Percentiles rank a stretch among this genome's conserved stretches.
Conservation (phyloP, 805 yeast species). For the Yamadazyma nakazawae region DNA sequence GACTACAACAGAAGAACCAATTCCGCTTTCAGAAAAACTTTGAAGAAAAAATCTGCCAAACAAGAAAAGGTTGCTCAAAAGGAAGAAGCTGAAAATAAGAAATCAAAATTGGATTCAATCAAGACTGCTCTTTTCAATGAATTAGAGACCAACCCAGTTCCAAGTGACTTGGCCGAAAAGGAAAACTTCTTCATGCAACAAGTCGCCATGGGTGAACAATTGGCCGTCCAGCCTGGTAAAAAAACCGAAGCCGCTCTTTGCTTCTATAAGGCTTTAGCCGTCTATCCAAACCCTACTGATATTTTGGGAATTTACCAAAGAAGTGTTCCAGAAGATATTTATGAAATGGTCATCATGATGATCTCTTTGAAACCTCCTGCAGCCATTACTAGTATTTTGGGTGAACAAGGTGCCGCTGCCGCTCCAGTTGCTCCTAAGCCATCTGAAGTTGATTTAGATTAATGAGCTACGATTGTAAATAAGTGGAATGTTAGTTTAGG, state of each 20-base stretch:
- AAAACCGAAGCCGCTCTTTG: slow-evolving; percentile 82
- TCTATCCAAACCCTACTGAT: slow-evolving; percentile 93
- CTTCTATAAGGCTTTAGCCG: slow-evolving; percentile 89
- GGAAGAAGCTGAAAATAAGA: slow-evolving; percentile 55
- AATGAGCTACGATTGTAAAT: neutral
- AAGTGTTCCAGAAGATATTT: slow-evolving; percentile 75
- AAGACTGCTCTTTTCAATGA: slow-evolving; percentile 62
- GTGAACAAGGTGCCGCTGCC: slow-evolving; percentile 29
- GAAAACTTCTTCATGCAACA: slow-evolving; percentile 80
- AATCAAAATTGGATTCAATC: slow-evolving; percentile 57
- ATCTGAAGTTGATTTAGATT: slow-evolving; percentile 30
- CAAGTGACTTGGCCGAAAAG: slow-evolving; percentile 62
- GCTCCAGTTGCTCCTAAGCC: slow-evolving; percentile 16
- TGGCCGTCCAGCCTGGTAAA: slow-evolving; percentile 60
- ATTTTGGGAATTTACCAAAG: slow-evolving; percentile 86
- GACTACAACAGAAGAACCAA: slow-evolving; percentile 88
- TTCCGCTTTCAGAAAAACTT: slow-evolving; percentile 72
- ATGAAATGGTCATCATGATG: slow-evolving; percentile 83
- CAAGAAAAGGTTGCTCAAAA: slow-evolving; percentile 57
- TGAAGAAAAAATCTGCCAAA: slow-evolving; percentile 60
- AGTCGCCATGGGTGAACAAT: slow-evolving; percentile 82
- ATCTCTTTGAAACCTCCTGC: slow-evolving; percentile 88
- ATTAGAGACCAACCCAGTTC: slow-evolving; percentile 69
- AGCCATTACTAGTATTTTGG: slow-evolving; percentile 65
- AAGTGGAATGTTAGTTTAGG: neutral